Percentiles rank a stretch among this genome's conserved stretches.
Conservation (phyloP, 192 early-diverging fungal species). For the Coemansia sp. region DNA sequence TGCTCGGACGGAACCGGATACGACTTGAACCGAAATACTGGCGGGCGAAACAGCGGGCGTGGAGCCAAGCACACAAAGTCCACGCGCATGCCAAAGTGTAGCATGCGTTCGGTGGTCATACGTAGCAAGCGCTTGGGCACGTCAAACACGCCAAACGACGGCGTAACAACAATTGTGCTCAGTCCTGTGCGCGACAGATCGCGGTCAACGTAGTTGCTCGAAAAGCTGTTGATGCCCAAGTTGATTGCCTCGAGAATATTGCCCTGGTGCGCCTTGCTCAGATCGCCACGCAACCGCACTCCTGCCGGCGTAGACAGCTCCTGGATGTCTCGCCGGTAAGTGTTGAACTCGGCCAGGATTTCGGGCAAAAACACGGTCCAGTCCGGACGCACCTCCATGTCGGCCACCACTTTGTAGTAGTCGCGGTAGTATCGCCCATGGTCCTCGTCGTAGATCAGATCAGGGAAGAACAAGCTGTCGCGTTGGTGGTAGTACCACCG, state of each 20-base stretch:
- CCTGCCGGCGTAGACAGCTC: constrained; percentile 36
- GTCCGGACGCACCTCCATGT: constrained; percentile 70
- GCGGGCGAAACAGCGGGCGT: constrained; percentile 83
- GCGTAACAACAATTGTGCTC: constrained; percentile 84
- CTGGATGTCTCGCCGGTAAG: constrained; percentile 48
- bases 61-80: constrained; percentile 91
- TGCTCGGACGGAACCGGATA: constrained; percentile 40
- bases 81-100: constrained; percentile 83
- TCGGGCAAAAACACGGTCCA: constrained; percentile 62
- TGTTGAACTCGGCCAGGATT: constrained; percentile 46
- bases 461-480: constrained; percentile 44
- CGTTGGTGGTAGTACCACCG: constrained; percentile 75
- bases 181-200: constrained; percentile 89
- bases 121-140: constrained; percentile 80
- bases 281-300: constrained; percentile 65
- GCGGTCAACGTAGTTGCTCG: constrained; percentile 92
- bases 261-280: constrained; percentile 85
- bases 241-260: constrained; percentile 97
- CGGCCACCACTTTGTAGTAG: constrained; percentile 92
- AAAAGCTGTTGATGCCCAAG: constrained; percentile 91
- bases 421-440: constrained; percentile 76
- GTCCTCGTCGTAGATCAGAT: constrained; percentile 54
- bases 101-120: constrained; percentile 94
- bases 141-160: constrained; percentile 86
- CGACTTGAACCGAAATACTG: constrained; percentile 80